phyloP scores from a whole-genome alignment of 495 filamentous ascomycete genomes.

The Neurospora sp. region DNA sequence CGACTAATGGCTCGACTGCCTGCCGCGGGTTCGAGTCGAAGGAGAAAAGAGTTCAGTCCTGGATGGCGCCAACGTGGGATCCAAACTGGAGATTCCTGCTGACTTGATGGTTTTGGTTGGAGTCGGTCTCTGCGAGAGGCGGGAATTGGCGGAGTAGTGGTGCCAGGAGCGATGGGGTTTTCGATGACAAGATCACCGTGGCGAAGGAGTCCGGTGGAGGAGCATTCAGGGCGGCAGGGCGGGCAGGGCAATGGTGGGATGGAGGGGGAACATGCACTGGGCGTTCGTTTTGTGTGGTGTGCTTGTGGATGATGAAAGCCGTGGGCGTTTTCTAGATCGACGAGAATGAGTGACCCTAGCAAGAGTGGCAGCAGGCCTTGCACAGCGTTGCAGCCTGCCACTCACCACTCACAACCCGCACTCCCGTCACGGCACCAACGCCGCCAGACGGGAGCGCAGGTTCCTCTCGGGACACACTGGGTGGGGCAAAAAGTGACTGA shows the following conservation, averaged over 20 bases:
- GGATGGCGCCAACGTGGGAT: background rate
- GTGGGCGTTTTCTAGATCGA: background rate
- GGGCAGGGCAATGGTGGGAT: background rate
- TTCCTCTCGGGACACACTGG: background rate
- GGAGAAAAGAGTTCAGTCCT: background rate
- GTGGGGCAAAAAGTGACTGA: background rate
- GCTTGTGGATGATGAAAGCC: background rate
- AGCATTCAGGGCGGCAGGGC: background rate
- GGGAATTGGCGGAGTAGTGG: background rate
- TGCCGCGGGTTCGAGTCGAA: background rate
- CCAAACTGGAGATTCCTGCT: background rate
- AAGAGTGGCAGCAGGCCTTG: background rate
- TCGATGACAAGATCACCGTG: background rate
- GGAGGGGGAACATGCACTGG: background rate
- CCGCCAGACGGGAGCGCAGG: background rate
- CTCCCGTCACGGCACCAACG: background rate
- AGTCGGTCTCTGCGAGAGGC: background rate
- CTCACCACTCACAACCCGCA: background rate
- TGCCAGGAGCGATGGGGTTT: background rate
- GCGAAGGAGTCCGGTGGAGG: background rate
- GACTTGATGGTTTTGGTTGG: background rate
- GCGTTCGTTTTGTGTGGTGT: background rate
- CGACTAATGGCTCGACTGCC: background rate
- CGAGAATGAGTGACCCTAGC: background rate
- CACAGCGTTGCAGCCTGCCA: background rate